phyloP scores from a whole-genome alignment of 768 basidiomycete species.

The Serendipita vermifera region DNA sequence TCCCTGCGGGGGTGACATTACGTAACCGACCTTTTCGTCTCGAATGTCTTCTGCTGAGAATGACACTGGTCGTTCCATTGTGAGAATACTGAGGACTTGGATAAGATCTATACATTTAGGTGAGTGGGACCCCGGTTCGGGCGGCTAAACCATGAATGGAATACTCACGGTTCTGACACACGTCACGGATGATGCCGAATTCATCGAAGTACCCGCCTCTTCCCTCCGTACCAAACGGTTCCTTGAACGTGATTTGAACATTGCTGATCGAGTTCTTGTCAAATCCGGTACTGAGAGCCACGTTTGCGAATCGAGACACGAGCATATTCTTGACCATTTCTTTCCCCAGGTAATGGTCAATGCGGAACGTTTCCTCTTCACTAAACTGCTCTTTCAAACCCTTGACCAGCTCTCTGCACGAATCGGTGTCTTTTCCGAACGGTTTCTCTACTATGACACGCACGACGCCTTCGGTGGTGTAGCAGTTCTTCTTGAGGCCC shows the following conservation, averaged over 20 bases:
- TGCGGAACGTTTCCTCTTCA: slow-evolving; percentile 97
- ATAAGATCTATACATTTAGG: slow-evolving; percentile 52
- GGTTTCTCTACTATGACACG: slow-evolving; percentile 98
- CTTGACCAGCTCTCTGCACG: slow-evolving; percentile 61
- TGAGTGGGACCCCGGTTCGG: slow-evolving; percentile 15
- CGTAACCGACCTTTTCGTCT: slow-evolving; percentile 73
- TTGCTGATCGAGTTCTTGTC: slow-evolving; percentile 94
- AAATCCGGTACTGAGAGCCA: slow-evolving; percentile 79
- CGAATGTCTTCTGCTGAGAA: slow-evolving; percentile 96
- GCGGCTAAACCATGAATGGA: background rate
- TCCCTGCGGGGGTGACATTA: slow-evolving; percentile 1
- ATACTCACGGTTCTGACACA: slow-evolving; percentile 90
- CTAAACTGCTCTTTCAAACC: slow-evolving; percentile 79
- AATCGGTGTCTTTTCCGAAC: slow-evolving; percentile 88
- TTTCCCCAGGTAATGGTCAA: slow-evolving; percentile 98
- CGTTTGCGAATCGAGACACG: slow-evolving; percentile 88
- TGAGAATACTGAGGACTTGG: slow-evolving; percentile 86
- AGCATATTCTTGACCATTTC: slow-evolving; percentile 99
- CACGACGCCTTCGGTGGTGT: slow-evolving; percentile 59
- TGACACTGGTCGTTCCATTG: slow-evolving; percentile 97
- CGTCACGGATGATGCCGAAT: slow-evolving; percentile 96
- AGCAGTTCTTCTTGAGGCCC: slow-evolving; percentile 72
- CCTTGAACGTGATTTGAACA: slow-evolving; percentile 99
- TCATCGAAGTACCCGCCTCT: slow-evolving; percentile 99
- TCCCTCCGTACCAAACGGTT: slow-evolving; percentile 98